These are phyloP conservation scores for Trichoderma erinaceum DNA, from an alignment of 495 filamentous ascomycete genomes.

Conservation along the genomic window DNA sequence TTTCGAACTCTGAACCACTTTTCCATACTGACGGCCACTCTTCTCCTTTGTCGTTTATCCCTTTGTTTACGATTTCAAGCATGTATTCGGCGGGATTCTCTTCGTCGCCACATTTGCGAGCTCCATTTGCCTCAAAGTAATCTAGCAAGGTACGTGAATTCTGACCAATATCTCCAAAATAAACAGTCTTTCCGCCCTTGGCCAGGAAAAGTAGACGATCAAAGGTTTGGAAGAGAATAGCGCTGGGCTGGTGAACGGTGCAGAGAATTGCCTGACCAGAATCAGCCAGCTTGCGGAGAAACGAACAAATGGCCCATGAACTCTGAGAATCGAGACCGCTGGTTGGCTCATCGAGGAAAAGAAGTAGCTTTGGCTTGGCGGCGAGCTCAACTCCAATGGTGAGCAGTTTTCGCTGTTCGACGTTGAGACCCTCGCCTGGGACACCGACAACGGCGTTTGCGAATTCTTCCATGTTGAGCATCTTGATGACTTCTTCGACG, in stretches of 20 bases:
- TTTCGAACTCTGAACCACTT: slow-evolving; percentile 50
- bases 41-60: slow-evolving; percentile 25
- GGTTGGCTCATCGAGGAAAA: slow-evolving; percentile 77
- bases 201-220: slow-evolving; percentile 64
- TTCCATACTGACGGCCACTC: slow-evolving; percentile 71
- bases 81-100: slow-evolving; percentile 57
- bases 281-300: slow-evolving; percentile 65
- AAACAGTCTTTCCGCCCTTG: slow-evolving; percentile 70
- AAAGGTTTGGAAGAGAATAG: slow-evolving; percentile 58
- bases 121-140: slow-evolving; percentile 71
- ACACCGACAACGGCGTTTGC: slow-evolving; percentile 71
- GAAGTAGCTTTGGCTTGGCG: slow-evolving; percentile 68
- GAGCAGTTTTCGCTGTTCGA: slow-evolving; percentile 43
- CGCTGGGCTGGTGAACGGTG: slow-evolving; percentile 62
- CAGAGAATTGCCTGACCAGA: slow-evolving; percentile 73
- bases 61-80: slow-evolving; percentile 38
- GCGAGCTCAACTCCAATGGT: slow-evolving; percentile 80
- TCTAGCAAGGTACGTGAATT: slow-evolving; percentile 55
- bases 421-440: slow-evolving; percentile 54
- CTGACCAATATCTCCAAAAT: slow-evolving; percentile 72
- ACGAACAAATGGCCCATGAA: slow-evolving; percentile 64
- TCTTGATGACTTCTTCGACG: slow-evolving; percentile 70
- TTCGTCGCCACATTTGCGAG: slow-evolving; percentile 40
- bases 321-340: slow-evolving; percentile 76
- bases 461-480: slow-evolving; percentile 67